Percentiles rank a stretch among this genome's conserved stretches.
Conservation (phyloP, 1,284 basidiomycete genomes). For the Rugosomyces carneus region DNA sequence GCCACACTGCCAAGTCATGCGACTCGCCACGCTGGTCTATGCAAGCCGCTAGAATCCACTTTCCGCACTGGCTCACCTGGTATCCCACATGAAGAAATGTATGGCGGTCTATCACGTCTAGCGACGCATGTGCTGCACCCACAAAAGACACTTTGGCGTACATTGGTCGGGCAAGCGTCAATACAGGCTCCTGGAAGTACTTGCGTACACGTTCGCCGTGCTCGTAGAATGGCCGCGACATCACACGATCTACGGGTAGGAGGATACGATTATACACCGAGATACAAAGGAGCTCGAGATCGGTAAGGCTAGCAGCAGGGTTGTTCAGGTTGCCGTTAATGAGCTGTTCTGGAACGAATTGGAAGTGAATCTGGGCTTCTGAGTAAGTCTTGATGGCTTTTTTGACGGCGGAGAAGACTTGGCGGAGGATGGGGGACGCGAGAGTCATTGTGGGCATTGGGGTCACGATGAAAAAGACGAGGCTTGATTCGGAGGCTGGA, state of each 20-base stretch:
- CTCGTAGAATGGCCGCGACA: constrained; percentile 47
- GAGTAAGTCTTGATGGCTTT: constrained; percentile 42
- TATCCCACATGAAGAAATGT: constrained; percentile 76
- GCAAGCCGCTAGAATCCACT: constrained; percentile 72
- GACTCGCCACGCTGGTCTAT: constrained; percentile 74
- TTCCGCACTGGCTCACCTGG: constrained; percentile 50
- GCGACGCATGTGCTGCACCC: constrained; percentile 32
- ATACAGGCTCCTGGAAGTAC: constrained; percentile 59
- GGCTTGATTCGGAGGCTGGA: constrained; percentile 29
- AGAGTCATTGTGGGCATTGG: constrained; percentile 53
- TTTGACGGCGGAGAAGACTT: constrained; percentile 55
- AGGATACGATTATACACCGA: constrained; percentile 69
- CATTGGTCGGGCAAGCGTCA: constrained; percentile 50
- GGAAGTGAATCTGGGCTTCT: constrained; percentile 46
- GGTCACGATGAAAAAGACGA: constrained; percentile 65
- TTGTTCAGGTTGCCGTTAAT: constrained; percentile 38
- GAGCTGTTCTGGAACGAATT: constrained; percentile 63
- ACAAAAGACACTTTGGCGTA: constrained; percentile 41
- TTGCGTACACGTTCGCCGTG: constrained; percentile 33
- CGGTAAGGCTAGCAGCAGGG: constrained; percentile 31
- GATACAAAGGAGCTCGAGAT: constrained; percentile 44
- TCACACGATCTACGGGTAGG: constrained; percentile 50
- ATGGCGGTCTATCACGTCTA: constrained; percentile 66
- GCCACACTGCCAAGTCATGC: constrained; percentile 60
- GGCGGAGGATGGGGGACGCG: constrained; percentile 55